These are phyloP conservation scores for Macrophomina pseudophaseolina DNA, from an alignment of 2,329 filamentous ascomycete species.

Conservation along the genomic window DNA sequence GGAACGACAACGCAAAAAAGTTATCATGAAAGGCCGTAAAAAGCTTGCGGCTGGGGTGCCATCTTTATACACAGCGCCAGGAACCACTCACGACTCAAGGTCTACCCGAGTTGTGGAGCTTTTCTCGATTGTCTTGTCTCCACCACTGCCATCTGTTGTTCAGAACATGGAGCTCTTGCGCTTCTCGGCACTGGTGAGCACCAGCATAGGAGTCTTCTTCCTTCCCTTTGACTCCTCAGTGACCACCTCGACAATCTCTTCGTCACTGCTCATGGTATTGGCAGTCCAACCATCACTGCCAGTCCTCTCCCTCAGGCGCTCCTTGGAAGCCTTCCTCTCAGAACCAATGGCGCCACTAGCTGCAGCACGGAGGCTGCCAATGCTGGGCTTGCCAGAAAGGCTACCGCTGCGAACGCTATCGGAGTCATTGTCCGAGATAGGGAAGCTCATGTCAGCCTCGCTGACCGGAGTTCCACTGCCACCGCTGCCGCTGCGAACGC, in stretches of 20 bases:
- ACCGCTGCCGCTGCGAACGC: conserved; percentile 66
- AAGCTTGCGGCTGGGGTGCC: conserved; percentile 32
- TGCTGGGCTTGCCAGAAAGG: conserved; percentile 74
- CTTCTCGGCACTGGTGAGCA: conserved; percentile 89
- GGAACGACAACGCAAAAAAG: conserved; percentile 35
- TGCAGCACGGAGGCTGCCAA: conserved; percentile 76
- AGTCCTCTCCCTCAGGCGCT: conserved; percentile 42
- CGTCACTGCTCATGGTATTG: conserved; percentile 70
- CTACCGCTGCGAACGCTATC: conserved; percentile 75
- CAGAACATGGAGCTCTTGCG: conserved; percentile 74
- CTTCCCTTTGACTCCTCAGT: conserved; percentile 65
- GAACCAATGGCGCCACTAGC: conserved; percentile 87
- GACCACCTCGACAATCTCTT: conserved; percentile 59
- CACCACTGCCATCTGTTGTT: conserved; percentile 33
- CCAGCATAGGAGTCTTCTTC: conserved; percentile 84
- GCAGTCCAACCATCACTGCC: conserved; percentile 52
- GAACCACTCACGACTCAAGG: conserved; percentile 27
- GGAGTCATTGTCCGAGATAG: conserved; percentile 70
- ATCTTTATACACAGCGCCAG: conserved; percentile 45
- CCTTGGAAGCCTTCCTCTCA: conserved; percentile 69
- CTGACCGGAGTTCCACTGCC: conserved; percentile 90
- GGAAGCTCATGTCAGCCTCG: conserved; percentile 73
- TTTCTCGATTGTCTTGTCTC: conserved; percentile 29
- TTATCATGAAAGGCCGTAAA: conserved; percentile 46
- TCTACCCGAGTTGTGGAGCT: conserved; percentile 29